Conservation (phyloP, 2,329 filamentous ascomycete genomes). For the Cadophora sp. region DNA sequence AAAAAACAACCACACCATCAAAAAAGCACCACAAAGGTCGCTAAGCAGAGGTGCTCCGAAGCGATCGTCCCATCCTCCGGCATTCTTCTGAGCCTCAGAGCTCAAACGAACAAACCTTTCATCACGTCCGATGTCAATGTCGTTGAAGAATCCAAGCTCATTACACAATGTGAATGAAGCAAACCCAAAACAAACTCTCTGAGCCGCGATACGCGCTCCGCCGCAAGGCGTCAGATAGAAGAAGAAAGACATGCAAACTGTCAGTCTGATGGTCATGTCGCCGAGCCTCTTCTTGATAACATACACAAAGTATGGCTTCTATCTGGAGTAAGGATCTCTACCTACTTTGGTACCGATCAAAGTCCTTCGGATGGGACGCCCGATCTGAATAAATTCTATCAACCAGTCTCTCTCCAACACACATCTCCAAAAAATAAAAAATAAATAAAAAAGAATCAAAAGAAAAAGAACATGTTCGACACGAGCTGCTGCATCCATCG, state of each 20-base stretch:
- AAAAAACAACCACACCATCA: background rate
- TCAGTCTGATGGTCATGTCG: slow-evolving; percentile 1
- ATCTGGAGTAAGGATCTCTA: slow-evolving; percentile 4
- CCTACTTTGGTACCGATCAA: slow-evolving; percentile 8
- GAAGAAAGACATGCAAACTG: slow-evolving; percentile 8
- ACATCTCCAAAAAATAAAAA: background rate
- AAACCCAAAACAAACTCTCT: slow-evolving; percentile 11
- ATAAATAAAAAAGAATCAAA: no score
- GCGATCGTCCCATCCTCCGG: slow-evolving; percentile 9
- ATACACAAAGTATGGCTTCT: slow-evolving; percentile 3
- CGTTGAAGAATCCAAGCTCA: slow-evolving; percentile 7
- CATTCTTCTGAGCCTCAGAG: slow-evolving; percentile 5
- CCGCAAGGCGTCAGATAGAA: slow-evolving; percentile 13
- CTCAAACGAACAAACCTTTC: slow-evolving; percentile 3
- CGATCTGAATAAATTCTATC: slow-evolving; percentile 1
- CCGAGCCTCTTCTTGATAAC: background rate
- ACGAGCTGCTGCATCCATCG: background rate
- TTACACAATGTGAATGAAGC: background rate
- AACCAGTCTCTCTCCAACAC: background rate
- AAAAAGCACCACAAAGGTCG: background rate
- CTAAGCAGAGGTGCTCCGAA: slow-evolving; percentile 4
- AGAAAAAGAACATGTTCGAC: no score
- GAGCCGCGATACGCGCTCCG: slow-evolving; percentile 3
- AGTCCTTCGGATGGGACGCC: slow-evolving; percentile 10
- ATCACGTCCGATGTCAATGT: background rate